Evolutionary conservation across 352 stramenopile species (phyloP), one percentile per base, ranked within the genome.

Genomic region (Ophiocytium majus): DNA sequence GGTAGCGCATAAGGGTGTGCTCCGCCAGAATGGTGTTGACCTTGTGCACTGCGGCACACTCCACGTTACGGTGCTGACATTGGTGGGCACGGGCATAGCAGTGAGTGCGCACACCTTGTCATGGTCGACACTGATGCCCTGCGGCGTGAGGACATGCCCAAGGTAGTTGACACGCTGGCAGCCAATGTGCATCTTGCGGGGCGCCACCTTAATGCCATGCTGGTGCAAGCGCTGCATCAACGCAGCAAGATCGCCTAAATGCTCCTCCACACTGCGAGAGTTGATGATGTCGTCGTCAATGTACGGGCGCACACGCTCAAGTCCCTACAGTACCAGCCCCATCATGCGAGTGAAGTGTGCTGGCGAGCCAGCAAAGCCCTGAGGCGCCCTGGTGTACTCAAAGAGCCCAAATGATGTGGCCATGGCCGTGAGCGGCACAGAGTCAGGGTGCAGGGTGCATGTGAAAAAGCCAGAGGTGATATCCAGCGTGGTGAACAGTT

Each of bases 141-240:
- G 35, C 19, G 81, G 5, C 0, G 14, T 80, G 0, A 66, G 14
- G 10, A 43, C 0, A 31, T 84, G 81, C 19, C 81, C 64, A n/a
- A 81, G 76, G 33, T 64, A 80, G 35, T 31, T 84, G 0, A 84
- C 14, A 0, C 31, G 31, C n/a, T 36, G 63, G 28, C 75, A 57
- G n/a, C 63, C 64, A n/a, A 84, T 32, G 49, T 74, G 23, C 19
- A 64, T 31, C 17, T 84, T 80, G n/a, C 63, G 63, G 0, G 81
- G 81, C 10, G 81, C 81, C 35, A 84, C 9, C n/a, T 84, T 84
- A 1, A 80, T 49, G 35, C 76, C 49, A n/a, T 79, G 63, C 17
- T 50, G 79, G 0, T 5, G 23, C 34, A 84, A 34, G 0, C 63
- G 57, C n/a, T 80, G 10, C n/a, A 84, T 79, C 43, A 49, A 36